A percentile compares a stretch with the other conserved stretches of the same genome.
Evolutionary conservation across 306 rosid species (phyloP).

Genomic region (Cucurbita argyrosperma): DNA sequence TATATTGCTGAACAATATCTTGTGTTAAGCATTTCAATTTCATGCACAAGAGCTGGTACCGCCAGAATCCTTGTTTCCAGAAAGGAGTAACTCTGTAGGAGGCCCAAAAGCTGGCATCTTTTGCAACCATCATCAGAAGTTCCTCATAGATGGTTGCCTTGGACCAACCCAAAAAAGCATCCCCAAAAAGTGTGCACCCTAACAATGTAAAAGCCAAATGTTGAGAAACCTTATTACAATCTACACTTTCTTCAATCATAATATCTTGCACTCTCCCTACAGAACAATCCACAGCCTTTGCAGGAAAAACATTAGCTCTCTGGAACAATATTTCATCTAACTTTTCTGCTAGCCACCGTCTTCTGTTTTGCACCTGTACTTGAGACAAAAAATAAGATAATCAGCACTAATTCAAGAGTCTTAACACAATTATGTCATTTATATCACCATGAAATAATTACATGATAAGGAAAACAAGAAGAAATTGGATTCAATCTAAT

Average conservation of each 20-base stretch:
- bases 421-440: background rate
- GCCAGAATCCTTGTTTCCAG: conserved; percentile 74
- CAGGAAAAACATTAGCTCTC: conserved; percentile 28
- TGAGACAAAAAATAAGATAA: conserved; percentile 1
- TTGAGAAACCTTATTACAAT: conserved; percentile 49
- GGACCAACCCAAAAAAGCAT: conserved; percentile 54
- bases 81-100: conserved; percentile 56
- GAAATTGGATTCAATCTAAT: background rate
- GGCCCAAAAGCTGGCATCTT: conserved; percentile 69
- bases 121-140: conserved; percentile 61
- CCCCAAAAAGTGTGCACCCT: conserved; percentile 65
- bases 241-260: conserved; percentile 24
- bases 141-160: conserved; percentile 68
- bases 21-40: conserved; percentile 60
- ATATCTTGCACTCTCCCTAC: conserved; percentile 32
- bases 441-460: background rate
- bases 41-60: conserved; percentile 39
- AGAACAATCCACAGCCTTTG: conserved; percentile 32
- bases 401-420: background rate
- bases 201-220: conserved; percentile 67
- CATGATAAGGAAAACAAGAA: background rate
- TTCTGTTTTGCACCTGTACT: conserved; percentile 43
- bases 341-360: conserved; percentile 37
- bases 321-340: conserved; percentile 31
- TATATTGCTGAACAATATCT: conserved; percentile 48